A percentile compares a stretch with the other conserved stretches of the same genome.
Evolutionary conservation across 148 eudicot species (phyloP).

Genomic region (Cornus kousa): DNA sequence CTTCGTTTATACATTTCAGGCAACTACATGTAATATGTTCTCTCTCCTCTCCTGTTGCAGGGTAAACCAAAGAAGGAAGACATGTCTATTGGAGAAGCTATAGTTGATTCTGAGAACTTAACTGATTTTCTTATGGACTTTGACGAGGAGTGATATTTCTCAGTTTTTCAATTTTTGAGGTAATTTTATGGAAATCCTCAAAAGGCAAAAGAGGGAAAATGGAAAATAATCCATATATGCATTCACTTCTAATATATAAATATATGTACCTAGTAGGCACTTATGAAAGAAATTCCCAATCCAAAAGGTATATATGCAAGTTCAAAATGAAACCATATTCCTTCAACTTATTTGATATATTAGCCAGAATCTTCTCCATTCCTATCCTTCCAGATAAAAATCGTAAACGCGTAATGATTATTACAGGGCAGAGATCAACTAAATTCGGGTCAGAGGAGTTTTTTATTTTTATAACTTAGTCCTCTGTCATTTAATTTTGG

Average conservation of each 20-base stretch:
- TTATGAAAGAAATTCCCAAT: background rate
- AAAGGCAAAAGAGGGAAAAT: background rate
- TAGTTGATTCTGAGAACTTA: conserved; percentile 89
- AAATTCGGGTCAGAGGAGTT: no score
- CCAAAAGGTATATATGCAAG: background rate
- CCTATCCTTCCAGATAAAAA: background rate
- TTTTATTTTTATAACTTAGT: no score
- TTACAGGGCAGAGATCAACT: background rate
- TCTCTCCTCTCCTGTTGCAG: conserved; percentile 35
- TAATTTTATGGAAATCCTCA: conserved; percentile 6
- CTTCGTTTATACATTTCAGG: conserved; percentile 1
- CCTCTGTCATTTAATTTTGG: background rate
- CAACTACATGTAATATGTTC: background rate
- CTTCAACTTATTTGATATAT: background rate
- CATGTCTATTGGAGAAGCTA: conserved; percentile 81
- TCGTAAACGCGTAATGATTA: background rate
- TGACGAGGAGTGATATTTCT: conserved; percentile 52
- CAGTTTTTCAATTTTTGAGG: background rate
- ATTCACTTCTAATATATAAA: background rate
- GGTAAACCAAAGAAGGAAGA: conserved; percentile 64
- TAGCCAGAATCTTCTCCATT: background rate
- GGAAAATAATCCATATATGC: background rate
- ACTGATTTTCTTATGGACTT: conserved; percentile 96
- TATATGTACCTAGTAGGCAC: background rate
- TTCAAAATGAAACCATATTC: background rate